Base-by-base conservation (phyloP, 2,329 filamentous ascomycete genomes). In the Botrytis deweyae region DNA sequence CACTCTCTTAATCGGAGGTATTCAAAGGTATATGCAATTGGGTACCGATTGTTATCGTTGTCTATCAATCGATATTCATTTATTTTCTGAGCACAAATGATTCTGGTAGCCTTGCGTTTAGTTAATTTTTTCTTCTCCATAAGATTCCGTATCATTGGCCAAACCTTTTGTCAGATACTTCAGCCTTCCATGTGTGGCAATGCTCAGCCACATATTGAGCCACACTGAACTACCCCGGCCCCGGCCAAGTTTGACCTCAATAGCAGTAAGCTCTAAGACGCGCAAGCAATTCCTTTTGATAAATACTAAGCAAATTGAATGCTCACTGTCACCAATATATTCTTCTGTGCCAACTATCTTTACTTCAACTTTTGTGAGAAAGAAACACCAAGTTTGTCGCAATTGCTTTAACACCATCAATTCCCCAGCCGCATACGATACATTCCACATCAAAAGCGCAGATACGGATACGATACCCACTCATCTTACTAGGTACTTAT, bases 101-200 rank as follows among this genome's bases (percentile, higher is more conserved):
- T 16, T 44, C 52, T 38, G 52, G 66, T 69, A 69, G 66, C 66
- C 66, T 69, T 69, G 66, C 66, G 49, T 42, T 58, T 29, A 38
- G n/a, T 22, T 20, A 52, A 29, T 22, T 69, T 69, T 58, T 66
- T 68, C 29, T 36, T 29, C n/a, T 8, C 22, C 25, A 12, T 20
- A 9, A 55, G 8, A 8, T 36, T 3, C 29, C n/a, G 12, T 29
- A 55, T 40, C 25, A 68, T 68, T 68, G 66, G 66, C 18, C 7
- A 18, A 22, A 18, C 18, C 4, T 9, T 29, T 12, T 36, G 12
- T 14, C 29, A 8, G 7, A n/a, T 20, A 10, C 22, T 20, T 67
- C 65, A 67, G 65, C 65, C 65, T 67, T 67, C 38, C 9, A 9
- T 29, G 8, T 55, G 38, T 55, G 46, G 33, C 33, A n/a, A 67